phyloP scores from a whole-genome alignment of 1,139 yeast species.

The Candida labiduridarum region DNA sequence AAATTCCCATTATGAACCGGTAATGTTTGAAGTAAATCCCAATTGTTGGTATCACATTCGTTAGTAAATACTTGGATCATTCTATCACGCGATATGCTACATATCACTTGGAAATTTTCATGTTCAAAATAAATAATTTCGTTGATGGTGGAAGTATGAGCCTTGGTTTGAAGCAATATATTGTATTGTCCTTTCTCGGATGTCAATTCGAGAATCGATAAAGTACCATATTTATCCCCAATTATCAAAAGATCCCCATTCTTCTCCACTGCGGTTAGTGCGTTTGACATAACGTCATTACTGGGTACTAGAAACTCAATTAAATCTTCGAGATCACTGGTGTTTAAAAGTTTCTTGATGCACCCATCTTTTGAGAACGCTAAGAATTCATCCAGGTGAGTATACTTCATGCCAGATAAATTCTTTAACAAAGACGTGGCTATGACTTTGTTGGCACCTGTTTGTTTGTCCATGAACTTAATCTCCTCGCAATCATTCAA shows the following conservation, averaged over 20 bases:
- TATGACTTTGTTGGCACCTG: constrained; percentile 19
- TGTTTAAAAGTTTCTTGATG: constrained; percentile 26
- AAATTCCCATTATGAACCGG: constrained; percentile 61
- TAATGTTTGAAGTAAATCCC: constrained; percentile 60
- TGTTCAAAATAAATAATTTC: constrained; percentile 38
- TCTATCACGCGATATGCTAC: constrained; percentile 59
- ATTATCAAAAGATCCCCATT: constrained; percentile 26
- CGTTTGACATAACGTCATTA: constrained; percentile 30
- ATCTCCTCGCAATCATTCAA: constrained; percentile 37
- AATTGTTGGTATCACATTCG: constrained; percentile 19
- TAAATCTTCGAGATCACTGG: constrained; percentile 15
- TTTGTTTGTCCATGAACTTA: constrained; percentile 20
- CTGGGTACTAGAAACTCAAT: constrained; percentile 24
- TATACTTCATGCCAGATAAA: constrained; percentile 39
- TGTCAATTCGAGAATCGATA: constrained; percentile 25
- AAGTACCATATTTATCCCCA: constrained; percentile 53
- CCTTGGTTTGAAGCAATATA: constrained; percentile 31
- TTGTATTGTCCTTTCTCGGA: constrained; percentile 11
- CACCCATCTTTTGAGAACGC: constrained; percentile 46
- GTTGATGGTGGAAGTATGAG: constrained; percentile 54
- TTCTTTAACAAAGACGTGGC: constrained; percentile 38
- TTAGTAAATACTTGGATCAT: constrained; percentile 56
- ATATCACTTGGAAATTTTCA: constrained; percentile 27
- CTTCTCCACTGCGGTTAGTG: constrained; percentile 30
- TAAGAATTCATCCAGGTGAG: constrained; percentile 30